These are phyloP conservation scores for Skeletonema costatum DNA, from an alignment of 108 stramenopile species.

Conservation along the genomic window DNA sequence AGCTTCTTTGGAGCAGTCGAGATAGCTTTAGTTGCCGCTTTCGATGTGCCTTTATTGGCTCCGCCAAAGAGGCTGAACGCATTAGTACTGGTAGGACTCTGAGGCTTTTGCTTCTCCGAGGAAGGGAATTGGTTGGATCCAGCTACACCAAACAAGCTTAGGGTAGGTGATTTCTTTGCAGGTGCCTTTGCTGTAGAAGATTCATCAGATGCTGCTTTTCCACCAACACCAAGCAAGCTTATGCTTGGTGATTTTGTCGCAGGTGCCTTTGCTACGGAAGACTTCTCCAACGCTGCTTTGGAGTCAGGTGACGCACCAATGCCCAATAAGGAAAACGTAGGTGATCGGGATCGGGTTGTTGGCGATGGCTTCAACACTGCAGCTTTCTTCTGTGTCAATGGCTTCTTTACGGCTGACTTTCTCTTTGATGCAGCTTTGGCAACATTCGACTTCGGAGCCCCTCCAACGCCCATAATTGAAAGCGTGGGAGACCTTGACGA, in stretches of 20 bases:
- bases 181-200: background rate
- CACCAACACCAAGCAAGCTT: background rate
- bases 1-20: background rate
- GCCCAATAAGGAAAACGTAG: background rate
- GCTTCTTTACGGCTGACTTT: background rate
- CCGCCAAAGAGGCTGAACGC: background rate
- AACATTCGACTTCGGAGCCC: background rate
- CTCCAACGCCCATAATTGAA: background rate
- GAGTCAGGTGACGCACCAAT: background rate
- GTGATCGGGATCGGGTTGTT: background rate
- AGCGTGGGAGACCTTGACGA: background rate
- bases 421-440: background rate
- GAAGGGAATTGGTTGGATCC: no score
- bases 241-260: background rate
- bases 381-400: background rate
- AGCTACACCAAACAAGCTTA: background rate
- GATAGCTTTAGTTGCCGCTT: background rate
- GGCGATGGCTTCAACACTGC: background rate
- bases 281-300: background rate
- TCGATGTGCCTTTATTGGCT: background rate
- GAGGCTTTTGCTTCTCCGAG: background rate
- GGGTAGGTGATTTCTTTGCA: background rate
- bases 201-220: background rate
- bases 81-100: background rate
- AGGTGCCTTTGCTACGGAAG: background rate